Evolutionary conservation across 257 asterid species (phyloP).

Genomic region (Penstemon eatonii): DNA sequence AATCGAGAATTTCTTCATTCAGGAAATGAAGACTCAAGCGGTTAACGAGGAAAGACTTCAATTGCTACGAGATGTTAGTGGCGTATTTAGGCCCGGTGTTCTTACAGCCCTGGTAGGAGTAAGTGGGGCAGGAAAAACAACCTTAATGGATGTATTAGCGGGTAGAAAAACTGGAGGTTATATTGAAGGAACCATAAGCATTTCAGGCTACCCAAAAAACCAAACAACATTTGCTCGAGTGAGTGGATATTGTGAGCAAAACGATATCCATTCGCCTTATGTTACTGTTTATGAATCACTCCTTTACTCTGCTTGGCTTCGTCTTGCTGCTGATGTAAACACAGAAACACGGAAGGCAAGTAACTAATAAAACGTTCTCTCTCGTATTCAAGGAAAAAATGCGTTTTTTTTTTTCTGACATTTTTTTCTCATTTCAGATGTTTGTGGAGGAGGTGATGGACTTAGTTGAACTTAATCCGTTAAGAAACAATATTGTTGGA

Average conservation of each 20-base stretch:
- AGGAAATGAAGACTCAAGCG: slow-evolving; percentile 86
- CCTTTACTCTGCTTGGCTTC: slow-evolving; percentile 88
- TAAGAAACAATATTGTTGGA: slow-evolving; percentile 77
- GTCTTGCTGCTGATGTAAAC: slow-evolving; percentile 72
- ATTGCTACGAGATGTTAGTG: slow-evolving; percentile 69
- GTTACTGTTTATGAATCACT: slow-evolving; percentile 85
- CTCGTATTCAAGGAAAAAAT: background rate
- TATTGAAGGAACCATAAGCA: slow-evolving; percentile 68
- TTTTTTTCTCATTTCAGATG: slow-evolving; percentile 48
- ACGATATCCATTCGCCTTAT: slow-evolving; percentile 83
- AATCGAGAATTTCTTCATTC: slow-evolving; percentile 17
- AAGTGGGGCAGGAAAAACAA: slow-evolving; percentile 95
- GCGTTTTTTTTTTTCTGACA: background rate
- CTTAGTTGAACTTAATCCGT: slow-evolving; percentile 68
- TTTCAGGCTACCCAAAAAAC: slow-evolving; percentile 78
- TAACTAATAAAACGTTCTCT: background rate
- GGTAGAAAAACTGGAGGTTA: slow-evolving; percentile 87
- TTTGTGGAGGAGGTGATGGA: slow-evolving; percentile 91
- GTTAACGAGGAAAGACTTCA: slow-evolving; percentile 60
- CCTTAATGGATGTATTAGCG: slow-evolving; percentile 89
- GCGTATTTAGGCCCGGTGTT: slow-evolving; percentile 81
- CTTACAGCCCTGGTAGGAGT: slow-evolving; percentile 84
- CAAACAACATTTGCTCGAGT: slow-evolving; percentile 84
- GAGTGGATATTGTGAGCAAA: slow-evolving; percentile 89
- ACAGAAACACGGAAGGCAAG: slow-evolving; percentile 73